A percentile compares a stretch with the other conserved stretches of the same genome.
These are phyloP conservation scores for Malus sylvestris DNA, from an alignment of 306 rosid species.

Conservation along the genomic window DNA sequence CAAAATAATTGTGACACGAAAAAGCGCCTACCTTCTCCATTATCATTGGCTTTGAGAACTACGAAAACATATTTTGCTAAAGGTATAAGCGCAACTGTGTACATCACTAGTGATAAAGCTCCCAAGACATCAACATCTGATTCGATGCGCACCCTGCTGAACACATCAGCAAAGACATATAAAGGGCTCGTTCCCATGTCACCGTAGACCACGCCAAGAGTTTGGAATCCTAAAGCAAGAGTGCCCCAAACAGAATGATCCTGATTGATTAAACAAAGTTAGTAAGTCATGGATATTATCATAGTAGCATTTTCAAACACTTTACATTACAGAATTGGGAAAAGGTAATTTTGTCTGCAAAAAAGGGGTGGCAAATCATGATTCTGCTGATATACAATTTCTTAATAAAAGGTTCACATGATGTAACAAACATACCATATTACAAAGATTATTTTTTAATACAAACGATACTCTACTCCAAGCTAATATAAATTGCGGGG, in stretches of 20 bases:
- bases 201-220: constrained; percentile 96
- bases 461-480: neutral
- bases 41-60: constrained; percentile 96
- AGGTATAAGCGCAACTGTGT: constrained; percentile 87
- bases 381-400: neutral
- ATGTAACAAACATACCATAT: neutral
- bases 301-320: neutral
- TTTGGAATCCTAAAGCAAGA: constrained; percentile 70
- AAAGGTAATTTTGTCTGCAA: constrained; percentile 4
- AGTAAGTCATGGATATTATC: neutral
- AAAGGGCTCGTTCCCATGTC: constrained; percentile 97
- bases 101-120: constrained; percentile 85
- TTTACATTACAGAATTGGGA: neutral
- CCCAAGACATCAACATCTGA: constrained; percentile 83
- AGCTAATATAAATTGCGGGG: no score
- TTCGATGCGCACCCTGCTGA: constrained; percentile 63
- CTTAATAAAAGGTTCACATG: neutral
- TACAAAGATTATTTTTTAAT: neutral
- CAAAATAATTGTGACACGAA: constrained; percentile 2
- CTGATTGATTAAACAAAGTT: constrained; percentile 41
- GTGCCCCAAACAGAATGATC: constrained; percentile 58
- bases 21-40: constrained; percentile 69
- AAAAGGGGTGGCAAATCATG: neutral
- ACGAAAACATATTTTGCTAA: constrained; percentile 83
- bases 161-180: constrained; percentile 87